These are phyloP conservation scores for Colletotrichum musae DNA, from an alignment of 2,329 filamentous ascomycete species.

Conservation along the genomic window DNA sequence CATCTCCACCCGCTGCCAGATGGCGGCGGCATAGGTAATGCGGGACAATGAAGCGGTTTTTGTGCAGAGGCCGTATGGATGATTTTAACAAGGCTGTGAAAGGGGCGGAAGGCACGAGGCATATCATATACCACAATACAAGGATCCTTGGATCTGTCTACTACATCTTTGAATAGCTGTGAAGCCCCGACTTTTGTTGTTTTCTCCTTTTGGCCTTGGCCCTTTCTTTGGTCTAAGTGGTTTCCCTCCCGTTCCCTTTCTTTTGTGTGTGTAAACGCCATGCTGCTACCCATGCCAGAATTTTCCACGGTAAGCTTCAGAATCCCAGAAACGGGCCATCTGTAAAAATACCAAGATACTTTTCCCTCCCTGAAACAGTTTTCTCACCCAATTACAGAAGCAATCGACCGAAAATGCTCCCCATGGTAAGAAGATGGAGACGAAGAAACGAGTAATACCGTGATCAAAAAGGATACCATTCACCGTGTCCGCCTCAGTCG, in stretches of 20 bases:
- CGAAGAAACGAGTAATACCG: neutral
- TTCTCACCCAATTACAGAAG: neutral
- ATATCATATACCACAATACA: neutral
- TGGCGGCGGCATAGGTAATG: neutral
- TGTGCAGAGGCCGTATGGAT: neutral
- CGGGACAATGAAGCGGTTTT: conserved; percentile 1
- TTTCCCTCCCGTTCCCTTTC: too few species aligned
- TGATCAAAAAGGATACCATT: neutral
- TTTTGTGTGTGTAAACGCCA: conserved; percentile 26
- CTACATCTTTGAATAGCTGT: neutral
- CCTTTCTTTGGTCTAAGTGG: too few species aligned
- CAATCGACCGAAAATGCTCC: neutral
- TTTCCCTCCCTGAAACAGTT: too few species aligned
- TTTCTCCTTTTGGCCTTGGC: neutral
- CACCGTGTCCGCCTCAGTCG: conserved; percentile 11
- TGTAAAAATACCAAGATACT: too few species aligned
- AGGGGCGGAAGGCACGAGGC: neutral
- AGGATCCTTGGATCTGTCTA: neutral
- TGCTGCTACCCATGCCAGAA: conserved; percentile 28
- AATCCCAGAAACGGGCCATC: too few species aligned
- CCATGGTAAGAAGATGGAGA: too few species aligned
- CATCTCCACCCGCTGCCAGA: too few species aligned
- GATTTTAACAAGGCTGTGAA: neutral
- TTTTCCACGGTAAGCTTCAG: too few species aligned
- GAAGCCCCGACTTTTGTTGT: neutral